A percentile compares a stretch with the other conserved stretches of the same genome.
These are phyloP conservation scores for Isoetes taiwanensis DNA, from an alignment of 75 land plant genomes.

Conservation along the genomic window DNA sequence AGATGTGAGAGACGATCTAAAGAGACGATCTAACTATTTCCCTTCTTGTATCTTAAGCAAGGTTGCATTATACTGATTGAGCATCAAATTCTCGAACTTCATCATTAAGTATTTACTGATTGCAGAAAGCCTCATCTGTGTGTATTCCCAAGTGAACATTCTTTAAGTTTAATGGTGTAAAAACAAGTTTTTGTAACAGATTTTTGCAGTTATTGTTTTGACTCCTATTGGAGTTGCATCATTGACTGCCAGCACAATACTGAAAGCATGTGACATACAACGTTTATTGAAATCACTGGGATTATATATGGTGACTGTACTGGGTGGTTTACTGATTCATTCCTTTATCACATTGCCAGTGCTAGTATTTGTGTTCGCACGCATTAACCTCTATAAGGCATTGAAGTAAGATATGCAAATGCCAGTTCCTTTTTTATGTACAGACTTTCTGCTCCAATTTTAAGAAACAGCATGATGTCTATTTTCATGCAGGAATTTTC, in stretches of 20 bases:
- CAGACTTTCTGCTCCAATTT: too few relatives aligned
- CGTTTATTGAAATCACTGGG: conserved; percentile 23
- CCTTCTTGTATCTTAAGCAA: not conserved
- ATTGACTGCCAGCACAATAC: conserved; percentile 23
- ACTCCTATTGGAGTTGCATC: conserved; percentile 35
- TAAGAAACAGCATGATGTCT: too few relatives aligned
- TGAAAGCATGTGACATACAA: conserved; percentile 21
- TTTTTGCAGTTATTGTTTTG: conserved; percentile 15
- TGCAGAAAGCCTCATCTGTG: not conserved
- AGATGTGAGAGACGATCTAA: too few relatives aligned
- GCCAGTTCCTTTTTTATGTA: too few relatives aligned
- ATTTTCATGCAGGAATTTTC: conserved; percentile 20
- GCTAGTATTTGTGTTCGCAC: conserved; percentile 13
- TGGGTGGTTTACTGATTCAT: conserved; percentile 23
- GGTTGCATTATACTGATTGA: not conserved
- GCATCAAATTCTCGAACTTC: too few relatives aligned
- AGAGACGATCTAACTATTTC: not conserved
- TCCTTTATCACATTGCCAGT: conserved; percentile 17
- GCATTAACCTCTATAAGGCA: conserved; percentile 11
- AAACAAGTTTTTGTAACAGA: too few relatives aligned
- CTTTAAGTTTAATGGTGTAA: too few relatives aligned
- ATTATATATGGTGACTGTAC: conserved; percentile 20
- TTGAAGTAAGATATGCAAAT: too few relatives aligned
- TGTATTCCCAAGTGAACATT: too few relatives aligned
- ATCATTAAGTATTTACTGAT: too few relatives aligned